Evolutionary conservation across 148 eudicot genomes (phyloP).

Genomic region (Mesembryanthemum crystallinum): DNA sequence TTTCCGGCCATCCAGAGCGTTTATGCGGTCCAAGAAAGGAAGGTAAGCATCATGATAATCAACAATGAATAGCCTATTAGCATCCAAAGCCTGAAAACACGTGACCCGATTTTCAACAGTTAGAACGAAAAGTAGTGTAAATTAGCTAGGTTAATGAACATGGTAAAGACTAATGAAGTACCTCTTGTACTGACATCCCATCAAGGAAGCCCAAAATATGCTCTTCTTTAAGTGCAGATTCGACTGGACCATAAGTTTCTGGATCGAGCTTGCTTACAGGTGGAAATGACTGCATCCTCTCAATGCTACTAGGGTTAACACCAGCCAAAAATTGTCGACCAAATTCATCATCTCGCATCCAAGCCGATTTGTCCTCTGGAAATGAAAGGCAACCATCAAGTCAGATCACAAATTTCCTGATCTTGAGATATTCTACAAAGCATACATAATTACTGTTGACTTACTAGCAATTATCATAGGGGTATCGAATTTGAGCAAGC

Average conservation of each 20-base stretch:
- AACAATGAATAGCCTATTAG: conserved; percentile 61
- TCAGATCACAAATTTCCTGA: background rate
- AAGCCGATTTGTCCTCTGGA: conserved; percentile 89
- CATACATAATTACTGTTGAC: background rate
- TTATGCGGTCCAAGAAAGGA: conserved; percentile 79
- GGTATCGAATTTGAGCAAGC: conserved; percentile 72
- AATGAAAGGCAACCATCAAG: conserved; percentile 2
- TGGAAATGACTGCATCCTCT: conserved; percentile 68
- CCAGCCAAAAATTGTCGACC: conserved; percentile 90
- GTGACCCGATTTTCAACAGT: conserved; percentile 1
- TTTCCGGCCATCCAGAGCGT: conserved; percentile 79
- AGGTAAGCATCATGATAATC: conserved; percentile 84
- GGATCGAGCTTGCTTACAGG: conserved; percentile 86
- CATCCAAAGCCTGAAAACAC: conserved; percentile 68
- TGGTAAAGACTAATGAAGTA: conserved; percentile 12
- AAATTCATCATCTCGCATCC: conserved; percentile 97
- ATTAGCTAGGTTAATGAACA: background rate
- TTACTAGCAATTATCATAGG: conserved; percentile 78
- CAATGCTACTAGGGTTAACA: conserved; percentile 75
- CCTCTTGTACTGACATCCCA: conserved; percentile 89
- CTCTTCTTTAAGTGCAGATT: conserved; percentile 78
- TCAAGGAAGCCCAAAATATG: conserved; percentile 70
- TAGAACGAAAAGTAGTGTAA: background rate
- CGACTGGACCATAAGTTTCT: conserved; percentile 59
- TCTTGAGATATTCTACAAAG: background rate